Base-by-base conservation (phyloP, 148 eudicot species). In the Oxyria digyna region DNA sequence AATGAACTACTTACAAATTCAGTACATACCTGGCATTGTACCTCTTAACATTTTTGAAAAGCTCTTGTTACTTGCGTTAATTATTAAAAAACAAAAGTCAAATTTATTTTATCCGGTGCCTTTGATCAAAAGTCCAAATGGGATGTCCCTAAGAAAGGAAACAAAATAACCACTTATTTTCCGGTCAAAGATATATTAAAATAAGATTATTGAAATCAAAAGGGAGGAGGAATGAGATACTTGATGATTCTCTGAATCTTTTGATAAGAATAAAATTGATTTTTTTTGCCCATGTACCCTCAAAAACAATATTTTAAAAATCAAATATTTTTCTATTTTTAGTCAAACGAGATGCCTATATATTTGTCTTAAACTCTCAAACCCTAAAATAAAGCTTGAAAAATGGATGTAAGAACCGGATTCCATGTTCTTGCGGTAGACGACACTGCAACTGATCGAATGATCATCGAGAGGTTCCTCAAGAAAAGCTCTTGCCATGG, bases 341-440 rank as follows among this genome's bases (percentile, higher is more conserved):
- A 18, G 59, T 50, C 59, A 50, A 50, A 8, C 59, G 13, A 8
- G 29, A 2, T 21, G 20, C 59, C 29, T 50, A 50, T 50, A 50
- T 20, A 50, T 50, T 50, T 23, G 1, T 2, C n/a, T n/a, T n/a
- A n/a, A n/a, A n/a, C n/a, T n/a, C n/a, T n/a, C n/a, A n/a, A n/a
- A n/a, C n/a, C n/a, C 38, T 35, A 35, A 3, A 35, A 35, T 3
- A 35, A 35, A 35, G 6, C 38, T 35, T 2, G 21, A 50, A 50
- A 50, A 8, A 50, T 50, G 59, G 59, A 50, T 50, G 59, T 21
- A 10, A 21, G 27, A 50, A 50, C 59, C 59, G 26, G 59, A 18
- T 62, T 67, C 42, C 70, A 67, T 67, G 70, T 67, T 40, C 50
- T 67, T 20, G 70, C 52, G 1, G 70, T 67, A 3, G 70, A 67